A percentile compares a stretch with the other conserved stretches of the same genome.
Evolutionary conservation across 352 stramenopile genomes (phyloP).

Genomic region (Globisporangium heterothallicum): DNA sequence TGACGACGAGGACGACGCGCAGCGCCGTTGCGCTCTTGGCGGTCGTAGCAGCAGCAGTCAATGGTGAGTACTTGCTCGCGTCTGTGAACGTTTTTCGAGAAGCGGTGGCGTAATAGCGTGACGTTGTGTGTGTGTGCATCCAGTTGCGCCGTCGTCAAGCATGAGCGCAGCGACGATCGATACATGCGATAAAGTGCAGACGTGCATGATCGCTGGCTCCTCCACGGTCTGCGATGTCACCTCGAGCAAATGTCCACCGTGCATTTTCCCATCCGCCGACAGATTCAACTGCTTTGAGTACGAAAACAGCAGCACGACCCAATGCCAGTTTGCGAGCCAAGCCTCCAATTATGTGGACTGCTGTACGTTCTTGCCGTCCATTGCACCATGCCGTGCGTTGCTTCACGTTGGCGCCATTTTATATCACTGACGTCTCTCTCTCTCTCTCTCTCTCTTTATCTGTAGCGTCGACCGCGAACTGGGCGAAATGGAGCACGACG

Average conservation of each 20-base stretch:
- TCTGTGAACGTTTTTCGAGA: too few relatives aligned
- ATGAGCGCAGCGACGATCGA: constrained; percentile 4
- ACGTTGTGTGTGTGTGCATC: too few relatives aligned
- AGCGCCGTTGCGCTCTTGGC: too few relatives aligned
- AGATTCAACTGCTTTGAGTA: constrained; percentile 66
- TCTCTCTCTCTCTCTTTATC: background rate
- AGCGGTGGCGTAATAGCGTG: too few relatives aligned
- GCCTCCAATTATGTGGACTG: constrained; percentile 57
- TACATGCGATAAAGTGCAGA: constrained; percentile 5
- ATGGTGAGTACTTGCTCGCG: too few relatives aligned
- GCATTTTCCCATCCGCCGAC: constrained; percentile 47
- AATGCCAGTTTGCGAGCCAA: constrained; percentile 43
- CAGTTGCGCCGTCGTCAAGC: background rate
- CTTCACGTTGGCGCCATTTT: too few relatives aligned
- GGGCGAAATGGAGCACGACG: constrained; percentile 11
- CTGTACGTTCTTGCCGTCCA: too few relatives aligned
- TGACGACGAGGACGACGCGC: too few relatives aligned
- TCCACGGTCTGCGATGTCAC: constrained; percentile 6
- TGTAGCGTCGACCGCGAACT: constrained; percentile 19
- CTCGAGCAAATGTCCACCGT: constrained; percentile 39
- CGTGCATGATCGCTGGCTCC: constrained; percentile 5
- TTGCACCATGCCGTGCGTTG: too few relatives aligned
- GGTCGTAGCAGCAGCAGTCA: too few relatives aligned
- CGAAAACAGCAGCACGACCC: constrained; percentile 39
- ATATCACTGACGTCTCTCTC: too few relatives aligned